Evolutionary conservation across 495 filamentous ascomycete species (phyloP), one percentile per base, ranked within the genome.

Genomic region (Penicillium manginii): DNA sequence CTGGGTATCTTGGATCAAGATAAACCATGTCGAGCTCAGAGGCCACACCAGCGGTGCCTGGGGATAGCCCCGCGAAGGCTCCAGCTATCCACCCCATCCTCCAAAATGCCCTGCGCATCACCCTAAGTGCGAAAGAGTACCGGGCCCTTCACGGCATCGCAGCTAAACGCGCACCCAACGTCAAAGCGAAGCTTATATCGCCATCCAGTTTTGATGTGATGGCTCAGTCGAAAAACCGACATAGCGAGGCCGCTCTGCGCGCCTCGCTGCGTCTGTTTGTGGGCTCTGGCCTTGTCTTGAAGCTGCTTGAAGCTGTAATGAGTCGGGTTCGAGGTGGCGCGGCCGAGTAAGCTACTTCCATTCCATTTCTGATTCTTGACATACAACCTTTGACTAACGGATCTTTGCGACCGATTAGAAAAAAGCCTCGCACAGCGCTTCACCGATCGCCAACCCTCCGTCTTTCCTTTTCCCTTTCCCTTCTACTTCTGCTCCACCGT

Each of bases 91-190:
- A 66, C 40, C 66, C 73, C 0, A 23, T 72, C 7, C 58, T 77
- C 29, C 90, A 89, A 73, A 92, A 91, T 73, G 86, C 89, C 40
- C 81, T 96, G 52, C 85, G 91, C 61, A 88, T 94, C 73, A 91
- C 87, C 55, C 83, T 97, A 46, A 92, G 88, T 72, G 86, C 88
- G 46, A 86, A 87, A 71, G 92, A 97, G 68, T 96, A 97, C 74
- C 84, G 88, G 59, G 78, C 86, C 2, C 83, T 97, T 21, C 90
- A 96, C 73, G 86, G 86, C 66, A 88, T 90, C 62, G 83, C 91
- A 33, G 81, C 88, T 54, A 90, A 87, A 59, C 86, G 87, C 37
- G 84, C 87, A 9, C 79, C 82, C 15, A 65, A 72, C 1, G 50
- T 91, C 4, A 82, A 84, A 60, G 83, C 75, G 64, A 83, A 84